Conservation (phyloP, 148 eudicot species). For the Chenopodium suecicum region DNA sequence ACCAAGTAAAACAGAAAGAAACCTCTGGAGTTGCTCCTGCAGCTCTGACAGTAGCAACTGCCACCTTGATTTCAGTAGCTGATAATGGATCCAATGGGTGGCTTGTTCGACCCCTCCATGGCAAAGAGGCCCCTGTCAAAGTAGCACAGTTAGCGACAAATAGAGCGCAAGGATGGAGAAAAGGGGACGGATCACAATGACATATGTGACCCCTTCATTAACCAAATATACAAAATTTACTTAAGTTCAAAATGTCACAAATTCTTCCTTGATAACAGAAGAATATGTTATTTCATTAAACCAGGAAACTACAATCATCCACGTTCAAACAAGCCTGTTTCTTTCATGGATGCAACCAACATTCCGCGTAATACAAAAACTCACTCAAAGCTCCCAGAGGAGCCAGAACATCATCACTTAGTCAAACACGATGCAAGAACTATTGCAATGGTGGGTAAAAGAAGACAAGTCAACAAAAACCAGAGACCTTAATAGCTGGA, state of each 20-base stretch:
- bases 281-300: neutral
- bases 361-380: too few species aligned
- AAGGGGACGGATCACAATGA: neutral
- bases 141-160: neutral
- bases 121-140: constrained; percentile 38
- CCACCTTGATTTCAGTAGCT: constrained; percentile 78
- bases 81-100: constrained; percentile 87
- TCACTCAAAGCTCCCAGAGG: too few species aligned
- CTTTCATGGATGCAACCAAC: too few species aligned
- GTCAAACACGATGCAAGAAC: neutral
- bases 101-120: constrained; percentile 57
- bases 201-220: neutral
- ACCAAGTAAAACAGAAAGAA: constrained; percentile 3
- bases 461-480: neutral
- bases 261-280: neutral
- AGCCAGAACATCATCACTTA: too few species aligned
- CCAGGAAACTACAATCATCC: neutral
- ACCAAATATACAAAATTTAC: neutral
- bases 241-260: neutral
- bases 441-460: neutral
- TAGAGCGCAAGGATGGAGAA: neutral
- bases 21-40: constrained; percentile 95
- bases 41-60: constrained; percentile 85
- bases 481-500: neutral
- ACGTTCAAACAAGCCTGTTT: too few species aligned